Evolutionary conservation across 1,139 yeast species (phyloP).

Genomic region (Nadsonia commutata): DNA sequence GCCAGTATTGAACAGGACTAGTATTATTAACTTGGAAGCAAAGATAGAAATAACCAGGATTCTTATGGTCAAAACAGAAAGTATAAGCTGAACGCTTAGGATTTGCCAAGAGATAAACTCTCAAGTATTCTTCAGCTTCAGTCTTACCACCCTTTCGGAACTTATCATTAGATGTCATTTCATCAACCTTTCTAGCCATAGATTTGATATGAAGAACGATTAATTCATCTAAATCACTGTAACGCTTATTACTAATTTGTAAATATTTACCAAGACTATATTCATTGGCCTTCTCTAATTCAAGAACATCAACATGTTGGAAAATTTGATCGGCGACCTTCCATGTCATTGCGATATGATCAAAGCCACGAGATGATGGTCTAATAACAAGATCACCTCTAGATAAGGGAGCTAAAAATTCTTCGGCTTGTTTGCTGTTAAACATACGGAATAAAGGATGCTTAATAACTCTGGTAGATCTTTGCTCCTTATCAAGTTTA

Average conservation of each 20-base stretch:
- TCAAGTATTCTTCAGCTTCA: conserved; percentile 78
- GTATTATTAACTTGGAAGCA: conserved; percentile 67
- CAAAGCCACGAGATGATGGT: conserved; percentile 82
- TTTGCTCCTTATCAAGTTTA: conserved; percentile 34
- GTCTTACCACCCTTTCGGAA: conserved; percentile 69
- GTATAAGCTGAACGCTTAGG: conserved; percentile 84
- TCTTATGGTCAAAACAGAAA: conserved; percentile 78
- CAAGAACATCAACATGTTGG: conserved; percentile 83
- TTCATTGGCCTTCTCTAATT: conserved; percentile 49
- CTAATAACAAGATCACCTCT: conserved; percentile 91
- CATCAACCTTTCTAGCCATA: conserved; percentile 70
- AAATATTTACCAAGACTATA: conserved; percentile 49
- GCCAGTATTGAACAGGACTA: conserved; percentile 72
- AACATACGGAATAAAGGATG: conserved; percentile 85
- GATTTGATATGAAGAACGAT: conserved; percentile 80
- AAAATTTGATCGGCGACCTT: conserved; percentile 81
- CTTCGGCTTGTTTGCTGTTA: conserved; percentile 82
- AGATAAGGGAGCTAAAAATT: conserved; percentile 71
- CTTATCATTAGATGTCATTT: conserved; percentile 75
- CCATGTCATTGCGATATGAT: conserved; percentile 90
- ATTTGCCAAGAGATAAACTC: conserved; percentile 80
- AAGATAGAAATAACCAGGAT: conserved; percentile 83
- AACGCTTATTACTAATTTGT: conserved; percentile 50
- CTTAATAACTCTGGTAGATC: conserved; percentile 63
- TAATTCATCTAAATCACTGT: conserved; percentile 84